A percentile compares a stretch with the other conserved stretches of the same genome.
Evolutionary conservation across 2,329 filamentous ascomycete species (phyloP).

Genomic region (Seiridium cupressi): DNA sequence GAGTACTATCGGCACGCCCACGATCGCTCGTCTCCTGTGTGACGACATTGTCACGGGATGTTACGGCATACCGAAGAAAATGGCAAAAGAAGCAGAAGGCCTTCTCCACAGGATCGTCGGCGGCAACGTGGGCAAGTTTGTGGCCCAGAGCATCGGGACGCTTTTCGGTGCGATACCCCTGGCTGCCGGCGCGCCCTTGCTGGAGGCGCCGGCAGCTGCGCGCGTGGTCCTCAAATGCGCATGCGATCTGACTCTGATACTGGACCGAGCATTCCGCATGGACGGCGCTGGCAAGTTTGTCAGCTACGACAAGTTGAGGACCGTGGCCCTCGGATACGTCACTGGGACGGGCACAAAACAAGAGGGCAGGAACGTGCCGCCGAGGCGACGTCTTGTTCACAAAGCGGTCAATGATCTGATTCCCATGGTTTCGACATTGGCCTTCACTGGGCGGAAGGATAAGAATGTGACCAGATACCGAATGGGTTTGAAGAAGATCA

Average conservation of each 20-base stretch:
- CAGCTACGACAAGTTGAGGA: neutral
- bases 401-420: neutral
- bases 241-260: neutral
- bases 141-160: neutral
- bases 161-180: neutral
- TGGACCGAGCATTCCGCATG: neutral
- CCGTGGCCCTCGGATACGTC: neutral
- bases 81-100: neutral
- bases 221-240: neutral
- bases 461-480: neutral
- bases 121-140: neutral
- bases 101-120: neutral
- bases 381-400: neutral
- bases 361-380: neutral
- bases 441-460: neutral
- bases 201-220: neutral
- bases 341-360: neutral
- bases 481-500: neutral
- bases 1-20: neutral
- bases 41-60: neutral
- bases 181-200: neutral
- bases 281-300: neutral
- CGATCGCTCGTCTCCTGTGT: neutral
- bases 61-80: neutral
- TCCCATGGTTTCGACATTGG: neutral